A percentile compares a stretch with the other conserved stretches of the same genome.
Conservation (phyloP, 768 basidiomycete species). For the Multifurca ochricompacta region DNA sequence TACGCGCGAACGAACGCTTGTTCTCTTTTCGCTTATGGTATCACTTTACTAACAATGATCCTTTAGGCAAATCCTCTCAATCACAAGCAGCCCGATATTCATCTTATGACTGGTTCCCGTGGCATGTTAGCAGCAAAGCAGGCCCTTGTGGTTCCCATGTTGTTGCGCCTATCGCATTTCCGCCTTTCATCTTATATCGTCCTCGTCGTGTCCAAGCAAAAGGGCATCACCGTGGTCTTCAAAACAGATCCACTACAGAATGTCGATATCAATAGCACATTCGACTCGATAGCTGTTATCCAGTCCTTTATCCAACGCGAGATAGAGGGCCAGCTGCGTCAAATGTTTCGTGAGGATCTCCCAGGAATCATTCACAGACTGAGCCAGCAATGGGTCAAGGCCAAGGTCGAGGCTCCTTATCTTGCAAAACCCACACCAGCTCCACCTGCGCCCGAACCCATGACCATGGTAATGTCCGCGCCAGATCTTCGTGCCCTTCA, state of each 20-base stretch:
- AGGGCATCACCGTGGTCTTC: constrained; percentile 98
- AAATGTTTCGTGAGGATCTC: constrained; percentile 97
- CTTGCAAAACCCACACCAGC: constrained; percentile 45
- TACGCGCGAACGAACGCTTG: neutral
- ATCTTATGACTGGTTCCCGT: constrained; percentile 71
- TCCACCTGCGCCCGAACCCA: constrained; percentile 14
- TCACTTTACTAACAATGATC: neutral
- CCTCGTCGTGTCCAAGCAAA: constrained; percentile 93
- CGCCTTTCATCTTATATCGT: constrained; percentile 93
- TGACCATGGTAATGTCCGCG: constrained; percentile 10
- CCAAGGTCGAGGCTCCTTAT: constrained; percentile 91
- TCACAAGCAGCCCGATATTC: constrained; percentile 85
- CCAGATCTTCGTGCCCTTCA: constrained; percentile 6
- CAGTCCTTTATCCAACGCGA: constrained; percentile 96
- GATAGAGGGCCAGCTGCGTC: constrained; percentile 92
- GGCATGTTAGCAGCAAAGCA: constrained; percentile 94
- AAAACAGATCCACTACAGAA: constrained; percentile 98
- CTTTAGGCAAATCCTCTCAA: constrained; percentile 87
- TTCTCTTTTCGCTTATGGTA: neutral
- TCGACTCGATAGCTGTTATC: constrained; percentile 96
- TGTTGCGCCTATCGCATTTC: constrained; percentile 92
- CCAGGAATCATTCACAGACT: constrained; percentile 95
- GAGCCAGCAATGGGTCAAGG: constrained; percentile 92
- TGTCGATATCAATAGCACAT: constrained; percentile 95
- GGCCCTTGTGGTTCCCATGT: constrained; percentile 96